phyloP scores from a whole-genome alignment of 139 green algal species.

The Medakamo hakoo region DNA sequence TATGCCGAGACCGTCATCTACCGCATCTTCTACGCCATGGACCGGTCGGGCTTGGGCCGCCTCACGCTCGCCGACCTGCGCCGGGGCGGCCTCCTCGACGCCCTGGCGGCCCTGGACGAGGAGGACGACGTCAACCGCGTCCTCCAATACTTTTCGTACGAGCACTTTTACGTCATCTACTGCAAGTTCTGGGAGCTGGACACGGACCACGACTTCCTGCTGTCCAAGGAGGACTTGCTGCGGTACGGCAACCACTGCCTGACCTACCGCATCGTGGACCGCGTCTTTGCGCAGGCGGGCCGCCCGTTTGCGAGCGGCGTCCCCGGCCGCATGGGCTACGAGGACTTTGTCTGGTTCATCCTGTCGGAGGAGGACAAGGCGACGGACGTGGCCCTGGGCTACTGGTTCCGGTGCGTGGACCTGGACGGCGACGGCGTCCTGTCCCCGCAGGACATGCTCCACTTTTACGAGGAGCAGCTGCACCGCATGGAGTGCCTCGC shows the following conservation, averaged over 20 bases:
- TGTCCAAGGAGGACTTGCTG: constrained; percentile 82
- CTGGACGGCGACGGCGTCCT: constrained; percentile 82
- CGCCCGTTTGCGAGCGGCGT: constrained; percentile 37
- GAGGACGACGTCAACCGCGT: constrained; percentile 95
- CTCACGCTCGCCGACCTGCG: constrained; percentile 69
- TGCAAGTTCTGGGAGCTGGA: constrained; percentile 99
- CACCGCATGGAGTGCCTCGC: constrained; percentile 87
- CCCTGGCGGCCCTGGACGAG: constrained; percentile 65
- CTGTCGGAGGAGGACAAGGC: constrained; percentile 97
- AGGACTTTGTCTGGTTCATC: constrained; percentile 99
- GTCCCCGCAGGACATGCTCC: constrained; percentile 66
- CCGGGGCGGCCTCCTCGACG: constrained; percentile 66
- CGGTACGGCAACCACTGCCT: constrained; percentile 87
- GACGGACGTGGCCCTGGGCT: constrained; percentile 71
- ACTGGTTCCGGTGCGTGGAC: constrained; percentile 92
- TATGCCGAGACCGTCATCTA: constrained; percentile 97
- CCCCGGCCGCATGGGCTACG: constrained; percentile 84
- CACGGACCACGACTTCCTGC: constrained; percentile 91
- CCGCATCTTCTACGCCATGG: constrained; percentile 90
- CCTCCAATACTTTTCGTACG: constrained; percentile 89
- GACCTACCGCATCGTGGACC: constrained; percentile 87
- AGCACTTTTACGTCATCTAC: constrained; percentile 99
- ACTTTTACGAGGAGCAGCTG: constrained; percentile 99
- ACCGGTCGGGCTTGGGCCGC: constrained; percentile 53
- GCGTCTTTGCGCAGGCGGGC: constrained; percentile 77